Evolutionary conservation across 495 filamentous ascomycete species (phyloP).

Genomic region (Podospora bellae-mahoneyi): DNA sequence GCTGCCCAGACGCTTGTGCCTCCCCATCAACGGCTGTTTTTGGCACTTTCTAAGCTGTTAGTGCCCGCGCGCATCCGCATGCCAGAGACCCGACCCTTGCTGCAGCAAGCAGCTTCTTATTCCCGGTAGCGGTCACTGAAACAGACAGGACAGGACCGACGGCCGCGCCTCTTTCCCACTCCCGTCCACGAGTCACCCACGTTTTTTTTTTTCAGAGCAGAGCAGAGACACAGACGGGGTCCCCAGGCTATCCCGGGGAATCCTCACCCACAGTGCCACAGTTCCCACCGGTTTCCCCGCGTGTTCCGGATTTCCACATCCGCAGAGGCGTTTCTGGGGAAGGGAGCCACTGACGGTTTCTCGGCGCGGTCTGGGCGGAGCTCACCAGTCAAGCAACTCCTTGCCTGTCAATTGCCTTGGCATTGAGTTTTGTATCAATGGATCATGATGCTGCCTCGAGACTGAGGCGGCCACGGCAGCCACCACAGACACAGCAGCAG

Average conservation of each 20-base stretch:
- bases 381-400: slow-evolving; percentile 9
- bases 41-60: background rate
- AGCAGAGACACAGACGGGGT: background rate
- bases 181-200: background rate
- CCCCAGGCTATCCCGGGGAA: slow-evolving; percentile 9
- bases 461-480: background rate
- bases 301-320: background rate
- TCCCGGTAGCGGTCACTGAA: background rate
- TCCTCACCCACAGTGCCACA: background rate
- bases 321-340: slow-evolving; percentile 2
- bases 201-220: background rate
- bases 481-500: background rate
- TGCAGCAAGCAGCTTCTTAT: background rate
- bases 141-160: background rate
- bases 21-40: background rate
- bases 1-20: slow-evolving; percentile 24
- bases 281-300: background rate
- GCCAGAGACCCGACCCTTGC: background rate
- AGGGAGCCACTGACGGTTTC: background rate
- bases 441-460: background rate
- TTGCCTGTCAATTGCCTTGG: slow-evolving; percentile 3
- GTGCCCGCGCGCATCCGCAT: background rate
- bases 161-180: background rate
- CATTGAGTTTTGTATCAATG: background rate
- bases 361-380: slow-evolving; percentile 1